phyloP scores from a whole-genome alignment of 306 rosid species.

The Hylodesmum podocarpum region DNA sequence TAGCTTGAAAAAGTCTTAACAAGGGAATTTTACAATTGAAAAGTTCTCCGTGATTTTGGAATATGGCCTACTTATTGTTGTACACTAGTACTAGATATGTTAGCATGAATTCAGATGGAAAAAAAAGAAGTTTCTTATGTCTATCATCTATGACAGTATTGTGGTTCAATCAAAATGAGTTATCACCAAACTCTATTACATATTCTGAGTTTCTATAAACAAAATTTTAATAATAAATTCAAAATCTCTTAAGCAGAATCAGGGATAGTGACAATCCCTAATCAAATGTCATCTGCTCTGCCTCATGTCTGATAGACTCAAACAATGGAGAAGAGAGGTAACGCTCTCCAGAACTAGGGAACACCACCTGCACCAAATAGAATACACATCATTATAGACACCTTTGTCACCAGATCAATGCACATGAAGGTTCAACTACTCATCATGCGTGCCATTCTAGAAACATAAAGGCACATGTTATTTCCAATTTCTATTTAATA shows the following conservation, averaged over 20 bases:
- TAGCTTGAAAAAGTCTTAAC: background rate
- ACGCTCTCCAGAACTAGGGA: constrained; percentile 56
- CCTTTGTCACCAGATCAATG: background rate
- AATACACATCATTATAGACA: background rate
- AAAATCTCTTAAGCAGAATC: background rate
- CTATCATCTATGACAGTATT: no score
- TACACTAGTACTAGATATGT: no score
- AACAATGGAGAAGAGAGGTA: constrained; percentile 50
- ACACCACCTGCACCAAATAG: constrained; percentile 40
- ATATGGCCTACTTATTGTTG: no score
- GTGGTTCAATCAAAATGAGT: no score
- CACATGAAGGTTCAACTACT: background rate
- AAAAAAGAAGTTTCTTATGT: no score
- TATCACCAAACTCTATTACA: background rate
- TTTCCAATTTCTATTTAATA: no score
- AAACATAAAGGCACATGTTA: no score
- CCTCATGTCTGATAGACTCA: constrained; percentile 47
- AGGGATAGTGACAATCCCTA: background rate
- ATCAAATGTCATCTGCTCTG: constrained; percentile 46
- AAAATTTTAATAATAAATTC: background rate
- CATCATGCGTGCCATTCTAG: background rate
- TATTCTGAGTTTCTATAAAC: background rate
- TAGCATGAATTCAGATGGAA: no score
- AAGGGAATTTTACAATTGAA: background rate
- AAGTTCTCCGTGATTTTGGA: background rate